Evolutionary conservation across 441 rosid species (phyloP).

Genomic region (Aquilaria agallochum): DNA sequence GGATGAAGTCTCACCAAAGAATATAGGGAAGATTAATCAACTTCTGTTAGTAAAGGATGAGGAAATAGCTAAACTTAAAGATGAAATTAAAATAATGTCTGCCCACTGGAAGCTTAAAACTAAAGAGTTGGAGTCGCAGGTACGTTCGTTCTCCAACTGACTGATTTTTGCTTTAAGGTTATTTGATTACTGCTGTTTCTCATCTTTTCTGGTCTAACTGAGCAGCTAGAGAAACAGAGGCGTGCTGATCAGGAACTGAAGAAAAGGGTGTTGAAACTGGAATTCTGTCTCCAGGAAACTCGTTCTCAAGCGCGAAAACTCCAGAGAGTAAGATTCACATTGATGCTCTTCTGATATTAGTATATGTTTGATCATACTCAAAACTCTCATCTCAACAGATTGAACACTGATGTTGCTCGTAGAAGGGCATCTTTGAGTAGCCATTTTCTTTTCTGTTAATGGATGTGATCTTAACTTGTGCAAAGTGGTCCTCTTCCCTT

Average conservation of each 20-base stretch:
- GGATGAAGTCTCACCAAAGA: slow-evolving; percentile 63
- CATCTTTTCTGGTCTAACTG: slow-evolving; percentile 4
- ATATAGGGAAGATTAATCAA: slow-evolving; percentile 46
- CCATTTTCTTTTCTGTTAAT: no score
- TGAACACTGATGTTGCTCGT: no score
- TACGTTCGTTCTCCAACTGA: slow-evolving; percentile 5
- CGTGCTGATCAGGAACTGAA: slow-evolving; percentile 79
- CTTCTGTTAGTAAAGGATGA: slow-evolving; percentile 60
- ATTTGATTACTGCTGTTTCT: not conserved
- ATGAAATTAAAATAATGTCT: slow-evolving; percentile 65
- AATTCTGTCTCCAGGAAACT: slow-evolving; percentile 83
- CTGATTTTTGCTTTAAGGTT: not conserved
- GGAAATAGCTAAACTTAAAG: slow-evolving; percentile 63
- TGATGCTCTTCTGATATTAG: no score
- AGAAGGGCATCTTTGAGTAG: no score
- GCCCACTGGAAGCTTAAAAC: slow-evolving; percentile 81
- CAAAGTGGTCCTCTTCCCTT: no score
- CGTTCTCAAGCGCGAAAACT: slow-evolving; percentile 81
- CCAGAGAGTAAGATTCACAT: slow-evolving; percentile 43
- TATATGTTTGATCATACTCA: no score
- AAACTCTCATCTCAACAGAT: no score
- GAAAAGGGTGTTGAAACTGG: slow-evolving; percentile 79
- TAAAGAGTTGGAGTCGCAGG: slow-evolving; percentile 79
- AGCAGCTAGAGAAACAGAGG: slow-evolving; percentile 79
- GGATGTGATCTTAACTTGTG: no score